Conservation (phyloP, 441 rosid species). For the Populus hybrid region DNA sequence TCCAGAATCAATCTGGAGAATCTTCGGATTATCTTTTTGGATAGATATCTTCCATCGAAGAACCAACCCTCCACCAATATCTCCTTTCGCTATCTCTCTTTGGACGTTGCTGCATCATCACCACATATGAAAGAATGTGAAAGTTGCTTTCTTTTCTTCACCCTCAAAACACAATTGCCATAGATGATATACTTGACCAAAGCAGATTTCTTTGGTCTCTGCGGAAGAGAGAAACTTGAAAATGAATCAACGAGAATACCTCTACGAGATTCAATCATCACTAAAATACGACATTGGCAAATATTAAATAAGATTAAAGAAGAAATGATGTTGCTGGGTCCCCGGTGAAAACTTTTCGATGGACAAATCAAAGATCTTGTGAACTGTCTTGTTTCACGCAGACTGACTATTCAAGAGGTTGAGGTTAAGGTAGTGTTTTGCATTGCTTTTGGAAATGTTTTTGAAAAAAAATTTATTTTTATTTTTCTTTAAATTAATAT, state of each 20-base stretch:
- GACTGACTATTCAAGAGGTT: background rate
- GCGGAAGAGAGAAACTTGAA: background rate
- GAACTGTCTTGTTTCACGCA: background rate
- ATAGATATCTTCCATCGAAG: slow-evolving; percentile 52
- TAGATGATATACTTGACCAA: background rate
- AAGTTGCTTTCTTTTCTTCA: background rate
- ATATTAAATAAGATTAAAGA: background rate
- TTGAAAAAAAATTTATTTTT: no score
- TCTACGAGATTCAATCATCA: background rate
- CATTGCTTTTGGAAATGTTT: no score
- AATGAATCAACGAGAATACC: background rate
- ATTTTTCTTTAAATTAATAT: no score
- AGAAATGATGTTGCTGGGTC: background rate
- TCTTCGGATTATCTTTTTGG: slow-evolving; percentile 40
- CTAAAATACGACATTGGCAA: background rate
- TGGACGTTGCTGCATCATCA: background rate
- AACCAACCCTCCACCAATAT: slow-evolving; percentile 77
- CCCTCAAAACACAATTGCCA: background rate
- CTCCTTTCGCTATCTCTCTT: slow-evolving; percentile 40
- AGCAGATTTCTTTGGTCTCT: background rate
- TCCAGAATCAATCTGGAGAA: slow-evolving; percentile 57
- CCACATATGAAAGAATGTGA: background rate
- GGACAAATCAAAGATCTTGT: background rate
- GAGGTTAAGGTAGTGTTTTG: no score
- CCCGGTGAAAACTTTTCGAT: background rate